Evolutionary conservation across 1,284 basidiomycete species (phyloP), one percentile per base, ranked within the genome.

Genomic region (Marasmius fiardii): DNA sequence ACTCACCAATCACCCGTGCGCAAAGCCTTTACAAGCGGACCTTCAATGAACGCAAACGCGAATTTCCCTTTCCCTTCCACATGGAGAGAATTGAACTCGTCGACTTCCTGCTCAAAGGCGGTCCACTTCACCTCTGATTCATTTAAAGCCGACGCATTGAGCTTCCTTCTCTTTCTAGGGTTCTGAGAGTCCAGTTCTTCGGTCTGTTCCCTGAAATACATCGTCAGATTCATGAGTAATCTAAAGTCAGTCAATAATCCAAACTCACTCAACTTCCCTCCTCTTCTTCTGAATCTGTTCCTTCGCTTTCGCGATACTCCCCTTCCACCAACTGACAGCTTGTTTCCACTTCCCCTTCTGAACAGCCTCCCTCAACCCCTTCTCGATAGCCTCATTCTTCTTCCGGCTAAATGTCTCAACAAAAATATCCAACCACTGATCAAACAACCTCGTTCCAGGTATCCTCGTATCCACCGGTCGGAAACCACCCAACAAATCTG

Each of bases 21-120:
- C 57, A 99, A 72, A 0, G 97, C 97, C 64, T 90, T 92, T n/a
- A 98, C 88, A 12, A 99, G 75, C 8, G 97, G 96, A 0, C 97
- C 97, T 68, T 99, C 97, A 2, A 98, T 88, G 64, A 98, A 99
- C 4, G 88, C 87, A 67, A 99, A 99, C 0, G 93, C 90, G 65
- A 95, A 91, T 67, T 91, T 95, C 52, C 89, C 86, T 67, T 90
- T 88, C 58, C 87, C 88, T 61, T 87, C 86, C 26, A 93, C 85
- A 69, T 95, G 89, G 64, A 94, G 90, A 1, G 89, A 76, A 62
- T 95, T 90, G 65, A 99, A 99, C 35, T 89, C 84, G 39, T 82
- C 77, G 2, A 96, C 84, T 28, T 88, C 83, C 31, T 68, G 75
- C 55, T 88, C 79, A 61, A 98, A 93, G 0, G 74, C 70, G n/a